Percentiles rank a stretch among this genome's conserved stretches.
These are phyloP conservation scores for Pestalotiopsis sp. DNA, from an alignment of 2,329 filamentous ascomycete genomes.

Conservation along the genomic window DNA sequence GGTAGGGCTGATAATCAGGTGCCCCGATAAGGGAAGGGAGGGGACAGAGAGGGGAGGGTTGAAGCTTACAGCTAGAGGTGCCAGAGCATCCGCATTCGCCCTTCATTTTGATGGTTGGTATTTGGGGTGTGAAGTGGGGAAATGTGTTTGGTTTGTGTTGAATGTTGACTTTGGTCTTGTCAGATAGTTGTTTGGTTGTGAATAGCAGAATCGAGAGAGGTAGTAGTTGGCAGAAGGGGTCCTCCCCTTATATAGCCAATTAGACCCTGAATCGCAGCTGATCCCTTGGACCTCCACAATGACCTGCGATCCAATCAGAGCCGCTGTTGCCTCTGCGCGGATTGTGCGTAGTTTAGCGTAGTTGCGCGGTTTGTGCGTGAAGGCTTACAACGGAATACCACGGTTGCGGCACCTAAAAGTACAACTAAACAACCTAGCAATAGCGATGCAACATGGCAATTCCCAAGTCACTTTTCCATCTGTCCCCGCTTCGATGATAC, in stretches of 20 bases:
- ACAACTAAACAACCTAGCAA: background rate
- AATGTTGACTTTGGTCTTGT: background rate
- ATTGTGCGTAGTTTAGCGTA: background rate
- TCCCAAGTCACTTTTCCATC: background rate
- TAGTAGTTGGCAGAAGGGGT: background rate
- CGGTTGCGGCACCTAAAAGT: background rate
- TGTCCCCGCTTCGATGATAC: no score
- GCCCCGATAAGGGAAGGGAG: background rate
- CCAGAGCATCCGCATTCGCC: conserved; percentile 40
- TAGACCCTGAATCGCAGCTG: conserved; percentile 2
- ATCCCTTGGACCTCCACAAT: conserved; percentile 5
- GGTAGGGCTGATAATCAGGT: conserved; percentile 15
- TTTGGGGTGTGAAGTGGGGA: background rate
- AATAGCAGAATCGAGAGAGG: background rate
- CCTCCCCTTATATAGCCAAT: conserved; percentile 17
- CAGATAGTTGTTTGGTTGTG: background rate
- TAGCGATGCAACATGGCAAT: background rate
- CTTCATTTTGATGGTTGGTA: conserved; percentile 32
- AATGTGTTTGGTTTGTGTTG: background rate
- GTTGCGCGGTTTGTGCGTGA: background rate
- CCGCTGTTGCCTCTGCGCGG: background rate
- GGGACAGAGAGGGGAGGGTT: conserved; percentile 12
- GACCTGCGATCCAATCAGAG: conserved; percentile 2
- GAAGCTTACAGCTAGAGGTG: conserved; percentile 33
- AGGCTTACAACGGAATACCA: background rate